phyloP scores from a whole-genome alignment of 257 asterid genomes.

The Solanum rostratum region DNA sequence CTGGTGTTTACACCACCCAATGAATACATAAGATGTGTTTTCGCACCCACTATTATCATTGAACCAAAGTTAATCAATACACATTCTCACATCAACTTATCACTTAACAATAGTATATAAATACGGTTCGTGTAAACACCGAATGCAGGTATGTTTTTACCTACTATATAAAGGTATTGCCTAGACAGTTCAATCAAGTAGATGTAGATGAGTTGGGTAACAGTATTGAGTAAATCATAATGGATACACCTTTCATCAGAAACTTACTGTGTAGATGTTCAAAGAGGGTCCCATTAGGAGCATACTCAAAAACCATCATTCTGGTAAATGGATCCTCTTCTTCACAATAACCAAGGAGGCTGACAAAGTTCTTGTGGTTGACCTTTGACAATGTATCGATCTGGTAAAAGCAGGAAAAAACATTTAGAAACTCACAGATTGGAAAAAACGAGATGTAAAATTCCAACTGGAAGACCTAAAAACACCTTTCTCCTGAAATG shows the following conservation, averaged over 20 bases:
- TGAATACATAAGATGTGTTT: neutral
- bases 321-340: conserved; percentile 81
- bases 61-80: neutral
- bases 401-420: conserved; percentile 25
- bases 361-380: conserved; percentile 75
- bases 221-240: neutral
- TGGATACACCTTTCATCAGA: neutral
- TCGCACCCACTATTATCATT: neutral
- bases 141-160: neutral
- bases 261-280: conserved; percentile 89
- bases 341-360: conserved; percentile 75
- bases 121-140: neutral
- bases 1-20: neutral
- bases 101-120: neutral
- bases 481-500: conserved; percentile 75
- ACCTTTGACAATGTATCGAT: conserved; percentile 67
- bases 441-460: neutral
- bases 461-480: neutral
- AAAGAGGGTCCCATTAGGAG: conserved; percentile 88
- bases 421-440: neutral
- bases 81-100: neutral
- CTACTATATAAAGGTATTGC: neutral
- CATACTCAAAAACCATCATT: conserved; percentile 90
- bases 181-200: neutral
- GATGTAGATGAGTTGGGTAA: neutral